These are phyloP conservation scores for Avicennia marina DNA, from an alignment of 257 asterid species.

Conservation along the genomic window DNA sequence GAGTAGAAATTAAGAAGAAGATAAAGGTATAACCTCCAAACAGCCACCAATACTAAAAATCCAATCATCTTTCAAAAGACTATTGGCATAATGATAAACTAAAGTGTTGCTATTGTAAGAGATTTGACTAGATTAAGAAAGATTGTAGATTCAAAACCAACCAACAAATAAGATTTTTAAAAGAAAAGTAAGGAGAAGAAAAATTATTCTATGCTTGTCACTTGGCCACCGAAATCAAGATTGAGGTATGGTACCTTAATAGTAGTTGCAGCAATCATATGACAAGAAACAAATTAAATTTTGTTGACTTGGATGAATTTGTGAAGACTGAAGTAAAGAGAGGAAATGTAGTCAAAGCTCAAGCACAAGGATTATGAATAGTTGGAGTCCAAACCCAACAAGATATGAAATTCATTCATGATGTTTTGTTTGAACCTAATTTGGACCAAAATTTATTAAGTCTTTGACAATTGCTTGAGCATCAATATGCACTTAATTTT, in stretches of 20 bases:
- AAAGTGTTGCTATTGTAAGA: neutral
- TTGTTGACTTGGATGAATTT: neutral
- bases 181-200: neutral
- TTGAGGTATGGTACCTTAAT: no score
- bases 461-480: neutral
- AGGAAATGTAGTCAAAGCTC: neutral
- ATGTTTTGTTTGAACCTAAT: neutral
- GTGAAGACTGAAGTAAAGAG: neutral
- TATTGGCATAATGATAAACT: neutral
- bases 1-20: neutral
- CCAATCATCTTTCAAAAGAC: neutral
- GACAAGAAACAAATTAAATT: neutral
- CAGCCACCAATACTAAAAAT: neutral
- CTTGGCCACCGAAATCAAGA: neutral
- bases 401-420: neutral
- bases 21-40: neutral
- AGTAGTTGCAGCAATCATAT: neutral
- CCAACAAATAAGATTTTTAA: neutral
- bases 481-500: neutral
- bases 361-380: neutral
- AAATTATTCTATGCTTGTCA: neutral
- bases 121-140: neutral
- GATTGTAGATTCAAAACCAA: neutral
- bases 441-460: conserved; percentile 3
- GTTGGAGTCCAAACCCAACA: neutral